Evolutionary conservation across 305 asterid genomes (phyloP).

Genomic region (Lippia alba): DNA sequence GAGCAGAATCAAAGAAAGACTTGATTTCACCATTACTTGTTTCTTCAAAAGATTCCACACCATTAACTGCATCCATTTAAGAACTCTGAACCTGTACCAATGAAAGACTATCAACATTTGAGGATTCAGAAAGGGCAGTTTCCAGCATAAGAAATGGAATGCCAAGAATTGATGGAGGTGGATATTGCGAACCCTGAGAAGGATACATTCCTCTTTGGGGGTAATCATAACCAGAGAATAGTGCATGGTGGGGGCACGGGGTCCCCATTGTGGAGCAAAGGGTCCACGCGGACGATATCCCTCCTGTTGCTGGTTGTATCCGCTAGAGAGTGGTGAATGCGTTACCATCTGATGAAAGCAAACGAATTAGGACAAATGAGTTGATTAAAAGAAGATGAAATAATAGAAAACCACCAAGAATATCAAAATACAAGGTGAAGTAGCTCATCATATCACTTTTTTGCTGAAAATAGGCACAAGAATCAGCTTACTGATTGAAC

Average conservation of each 20-base stretch:
- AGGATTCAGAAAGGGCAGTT: constrained; percentile 12
- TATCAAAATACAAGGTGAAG: constrained; percentile 20
- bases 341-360: constrained; percentile 55
- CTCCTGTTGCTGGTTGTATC: constrained; percentile 81
- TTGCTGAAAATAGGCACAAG: neutral
- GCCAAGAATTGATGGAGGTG: constrained; percentile 37
- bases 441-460: constrained; percentile 6
- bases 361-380: constrained; percentile 30
- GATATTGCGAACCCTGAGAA: constrained; percentile 74
- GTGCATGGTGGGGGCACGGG: constrained; percentile 73
- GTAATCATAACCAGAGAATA: constrained; percentile 70
- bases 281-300: constrained; percentile 82
- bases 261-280: constrained; percentile 84
- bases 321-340: constrained; percentile 78
- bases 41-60: constrained; percentile 41
- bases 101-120: constrained; percentile 21
- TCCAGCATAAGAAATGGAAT: constrained; percentile 9
- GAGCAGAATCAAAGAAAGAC: constrained; percentile 82
- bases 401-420: constrained; percentile 3
- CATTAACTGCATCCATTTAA: constrained; percentile 52
- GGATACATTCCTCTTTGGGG: constrained; percentile 83
- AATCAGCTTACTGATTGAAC: constrained; percentile 12
- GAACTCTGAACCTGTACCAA: constrained; percentile 16
- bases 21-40: constrained; percentile 51
- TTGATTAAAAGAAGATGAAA: constrained; percentile 7